phyloP scores from a whole-genome alignment of 1,284 basidiomycete genomes.

The Trametes polyzona region DNA sequence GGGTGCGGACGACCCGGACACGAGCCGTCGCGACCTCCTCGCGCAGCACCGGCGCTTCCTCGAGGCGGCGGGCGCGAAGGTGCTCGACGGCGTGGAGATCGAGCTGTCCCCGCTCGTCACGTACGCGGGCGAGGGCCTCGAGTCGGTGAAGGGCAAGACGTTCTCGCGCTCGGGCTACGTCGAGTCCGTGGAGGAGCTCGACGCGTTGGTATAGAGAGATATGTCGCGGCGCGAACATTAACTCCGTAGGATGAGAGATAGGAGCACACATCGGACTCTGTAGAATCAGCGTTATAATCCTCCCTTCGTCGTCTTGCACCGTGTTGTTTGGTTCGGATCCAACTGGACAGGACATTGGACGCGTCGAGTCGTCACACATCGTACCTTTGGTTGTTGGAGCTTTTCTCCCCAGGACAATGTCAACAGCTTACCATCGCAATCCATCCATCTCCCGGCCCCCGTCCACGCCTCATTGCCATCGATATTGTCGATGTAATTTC shows the following conservation, averaged over 20 bases:
- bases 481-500: too few species aligned
- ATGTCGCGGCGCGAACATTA: not conserved
- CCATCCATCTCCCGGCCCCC: too few species aligned
- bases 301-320: constrained; percentile 8
- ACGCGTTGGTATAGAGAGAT: constrained; percentile 47
- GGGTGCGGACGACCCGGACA: constrained; percentile 92
- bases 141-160: constrained; percentile 76
- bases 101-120: constrained; percentile 90
- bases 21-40: constrained; percentile 88
- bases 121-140: constrained; percentile 93
- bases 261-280: constrained; percentile 13
- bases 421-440: too few species aligned
- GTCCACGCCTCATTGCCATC: too few species aligned
- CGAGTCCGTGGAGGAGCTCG: constrained; percentile 52
- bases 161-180: constrained; percentile 67
- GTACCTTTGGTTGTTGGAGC: not conserved
- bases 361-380: not conserved
- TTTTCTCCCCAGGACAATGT: not conserved
- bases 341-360: constrained; percentile 12
- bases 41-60: constrained; percentile 92
- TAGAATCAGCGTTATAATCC: constrained; percentile 24
- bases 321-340: constrained; percentile 12
- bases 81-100: constrained; percentile 77
- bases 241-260: not conserved
- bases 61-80: constrained; percentile 74